Evolutionary conservation across 192 early-diverging fungal genomes (phyloP).

Genomic region (Spinellus fusiger): DNA sequence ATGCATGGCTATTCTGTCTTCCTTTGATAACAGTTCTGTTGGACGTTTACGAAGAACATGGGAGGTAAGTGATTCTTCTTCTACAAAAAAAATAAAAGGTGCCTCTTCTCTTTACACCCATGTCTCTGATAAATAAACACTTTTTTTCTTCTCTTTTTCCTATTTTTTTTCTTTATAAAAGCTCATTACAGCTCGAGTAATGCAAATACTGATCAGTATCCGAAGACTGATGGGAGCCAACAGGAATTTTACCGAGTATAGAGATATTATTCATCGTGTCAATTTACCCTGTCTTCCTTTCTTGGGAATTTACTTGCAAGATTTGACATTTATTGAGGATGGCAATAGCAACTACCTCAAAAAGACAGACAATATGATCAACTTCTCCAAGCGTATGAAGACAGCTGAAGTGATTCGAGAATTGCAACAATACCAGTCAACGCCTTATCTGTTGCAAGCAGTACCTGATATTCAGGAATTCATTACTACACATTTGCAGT

Average conservation of each 20-base stretch:
- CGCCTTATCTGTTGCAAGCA: constrained; percentile 65
- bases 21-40: constrained; percentile 78
- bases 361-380: constrained; percentile 68
- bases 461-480: constrained; percentile 83
- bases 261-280: constrained; percentile 69
- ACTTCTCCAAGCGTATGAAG: constrained; percentile 84
- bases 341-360: constrained; percentile 72
- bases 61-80: constrained; percentile 46
- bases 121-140: neutral
- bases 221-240: constrained; percentile 67
- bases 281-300: constrained; percentile 80
- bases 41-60: constrained; percentile 89
- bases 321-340: constrained; percentile 87
- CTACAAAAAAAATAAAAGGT: constrained; percentile 20
- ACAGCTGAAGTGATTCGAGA: constrained; percentile 84
- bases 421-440: constrained; percentile 84
- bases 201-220: constrained; percentile 55
- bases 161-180: neutral
- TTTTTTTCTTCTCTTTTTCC: neutral
- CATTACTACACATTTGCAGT: constrained; percentile 61
- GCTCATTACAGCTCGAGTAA: constrained; percentile 36
- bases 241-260: constrained; percentile 78
- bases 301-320: constrained; percentile 76
- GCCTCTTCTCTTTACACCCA: neutral
- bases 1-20: constrained; percentile 79